Base-by-base conservation (phyloP, 2,329 filamentous ascomycete species). In the Stachybotrys elegans region DNA sequence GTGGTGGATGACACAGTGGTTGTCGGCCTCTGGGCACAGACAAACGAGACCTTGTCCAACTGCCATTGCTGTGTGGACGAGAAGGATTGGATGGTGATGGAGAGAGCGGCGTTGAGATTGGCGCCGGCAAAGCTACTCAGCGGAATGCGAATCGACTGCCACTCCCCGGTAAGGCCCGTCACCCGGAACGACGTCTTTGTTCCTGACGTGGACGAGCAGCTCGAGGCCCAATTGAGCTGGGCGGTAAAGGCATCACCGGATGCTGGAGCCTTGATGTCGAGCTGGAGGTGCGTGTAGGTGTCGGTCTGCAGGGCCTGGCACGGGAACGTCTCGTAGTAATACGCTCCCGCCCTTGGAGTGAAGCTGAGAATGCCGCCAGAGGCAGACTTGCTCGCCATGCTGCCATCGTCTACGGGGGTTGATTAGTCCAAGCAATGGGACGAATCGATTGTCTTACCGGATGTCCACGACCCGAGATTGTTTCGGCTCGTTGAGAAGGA, bases 301-400 rank as follows among this genome's bases (percentile, higher is more conserved):
- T 72, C 65, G 39, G 60, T 65, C 14, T 59, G 58, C 16, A 73
- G 67, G 31, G 65, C 59, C 51, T 71, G 65, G 59, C 75, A 79
- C 0, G 59, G 52, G 43, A 79, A 70, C 2, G 68, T 72, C 55
- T 76, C 75, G 53, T 78, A 78, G 49, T 76, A 78, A 60, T 79
- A 79, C 12, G 73, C 71, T 21, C 51, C 54, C 14, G 63, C 53
- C 48, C 68, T 72, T 23, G 72, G 71, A n/a, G 67, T 71, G 58
- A 79, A 75, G 7, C 66, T 68, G 19, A 78, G 65, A 22, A 71
- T 67, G 38, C 70, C 69, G 13, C 60, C 60, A 13, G 61, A 60
- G 25, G 62, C 68, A 36, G 56, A 72, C 56, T 54, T 68, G 57
- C 49, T 57, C 6, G 60, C 61, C 64, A 75, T 76, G 45, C 66